Evolutionary conservation across 768 basidiomycete genomes (phyloP), one percentile per base, ranked within the genome.

Genomic region (Rhodotorula toruloides): DNA sequence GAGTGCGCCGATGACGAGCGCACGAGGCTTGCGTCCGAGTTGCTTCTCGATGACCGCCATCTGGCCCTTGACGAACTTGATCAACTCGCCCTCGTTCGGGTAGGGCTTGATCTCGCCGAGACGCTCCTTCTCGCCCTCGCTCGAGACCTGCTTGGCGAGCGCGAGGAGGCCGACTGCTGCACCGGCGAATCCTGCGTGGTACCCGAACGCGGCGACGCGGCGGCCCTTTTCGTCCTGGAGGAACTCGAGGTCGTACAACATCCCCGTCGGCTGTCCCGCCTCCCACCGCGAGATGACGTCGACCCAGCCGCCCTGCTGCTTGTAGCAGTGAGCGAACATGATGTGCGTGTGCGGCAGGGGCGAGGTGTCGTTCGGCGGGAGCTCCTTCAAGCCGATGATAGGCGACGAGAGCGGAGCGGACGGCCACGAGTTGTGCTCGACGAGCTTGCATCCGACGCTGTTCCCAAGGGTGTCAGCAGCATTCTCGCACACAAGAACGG

Each of bases 321-420:
- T 99, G 84, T 90, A 98, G 79, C 93, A 96, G 77, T 98, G 96
- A 7, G 92, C 93, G 74, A 98, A 99, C 74, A 96, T 91, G 76
- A 99, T 91, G 78, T 99, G 96, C 4, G 89, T 91, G 78, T 99
- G 96, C 13, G 84, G 85, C 25, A 99, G 81, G 29, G 94, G 88
- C 56, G 78, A 76, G 40, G 86, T 85, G 52, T 84, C 82, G 47
- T 91, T 93, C 59, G 80, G 84, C 31, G 88, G 85, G n/a, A 98
- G 85, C 76, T 98, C 96, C 81, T 99, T 99, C 77, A 99, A 83
- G 10, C 96, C 96, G 73, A 97, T 86, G 78, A 99, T 93, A 48
- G 88, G 87, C 40, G 85, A 79, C 48, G 84, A 78, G 31, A 77
- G 78, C 0, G 91, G 90, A 0, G 93, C 93, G 52, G 74, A 81